Evolutionary conservation across 1,139 yeast species (phyloP).

Genomic region (Suhomyces kunorum): DNA sequence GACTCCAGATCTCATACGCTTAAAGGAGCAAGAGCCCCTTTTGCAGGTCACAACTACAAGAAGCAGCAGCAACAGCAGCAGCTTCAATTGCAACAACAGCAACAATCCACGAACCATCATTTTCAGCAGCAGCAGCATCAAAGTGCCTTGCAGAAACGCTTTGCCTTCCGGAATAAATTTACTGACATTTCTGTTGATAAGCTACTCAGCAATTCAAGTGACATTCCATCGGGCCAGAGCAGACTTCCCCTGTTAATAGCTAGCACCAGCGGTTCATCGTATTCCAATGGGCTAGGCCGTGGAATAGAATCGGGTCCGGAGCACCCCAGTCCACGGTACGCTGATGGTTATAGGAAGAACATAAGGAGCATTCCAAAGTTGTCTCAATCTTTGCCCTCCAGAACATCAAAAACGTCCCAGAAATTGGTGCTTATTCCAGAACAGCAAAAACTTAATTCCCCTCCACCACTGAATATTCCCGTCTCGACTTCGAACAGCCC

Average conservation of each 20-base stretch:
- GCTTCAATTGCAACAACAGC: constrained; percentile 14
- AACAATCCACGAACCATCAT: constrained; percentile 13
- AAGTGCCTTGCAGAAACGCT: constrained; percentile 29
- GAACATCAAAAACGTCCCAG: constrained; percentile 85
- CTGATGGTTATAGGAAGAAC: constrained; percentile 23
- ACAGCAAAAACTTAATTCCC: constrained; percentile 31
- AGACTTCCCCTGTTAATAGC: constrained; percentile 41
- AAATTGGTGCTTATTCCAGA: constrained; percentile 86
- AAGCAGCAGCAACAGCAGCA: constrained; percentile 38
- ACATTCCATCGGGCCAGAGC: constrained; percentile 78
- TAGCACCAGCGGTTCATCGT: constrained; percentile 15
- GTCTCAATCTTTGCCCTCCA: constrained; percentile 71
- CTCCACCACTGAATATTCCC: constrained; percentile 17
- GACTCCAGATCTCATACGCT: constrained; percentile 68
- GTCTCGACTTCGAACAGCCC: constrained; percentile 12
- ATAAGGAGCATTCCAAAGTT: constrained; percentile 55
- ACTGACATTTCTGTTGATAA: constrained; percentile 74
- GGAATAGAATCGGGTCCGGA: not conserved
- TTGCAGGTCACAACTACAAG: constrained; percentile 63
- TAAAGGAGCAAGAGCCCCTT: constrained; percentile 75
- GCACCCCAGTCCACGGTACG: constrained; percentile 1
- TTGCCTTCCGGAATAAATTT: constrained; percentile 46
- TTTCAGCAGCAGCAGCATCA: constrained; percentile 23
- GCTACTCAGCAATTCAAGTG: constrained; percentile 72
- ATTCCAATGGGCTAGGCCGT: not conserved